A percentile compares a stretch with the other conserved stretches of the same genome.
Evolutionary conservation across 2,329 filamentous ascomycete species (phyloP).

Genomic region (Pseudopyrenochaeta lycopersici): DNA sequence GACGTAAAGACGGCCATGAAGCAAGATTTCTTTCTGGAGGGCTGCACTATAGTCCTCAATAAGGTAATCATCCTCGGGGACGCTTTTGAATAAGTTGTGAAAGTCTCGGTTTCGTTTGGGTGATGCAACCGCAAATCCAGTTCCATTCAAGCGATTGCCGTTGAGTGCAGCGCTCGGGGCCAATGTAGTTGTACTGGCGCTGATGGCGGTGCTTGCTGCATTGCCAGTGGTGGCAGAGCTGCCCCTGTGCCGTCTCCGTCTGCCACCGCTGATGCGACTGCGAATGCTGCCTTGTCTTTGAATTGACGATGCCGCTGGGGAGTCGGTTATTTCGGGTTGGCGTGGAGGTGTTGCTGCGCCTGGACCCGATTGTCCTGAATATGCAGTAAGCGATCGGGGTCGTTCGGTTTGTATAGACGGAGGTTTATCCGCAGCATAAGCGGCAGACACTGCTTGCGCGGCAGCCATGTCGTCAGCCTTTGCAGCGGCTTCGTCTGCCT

Average conservation of each 20-base stretch:
- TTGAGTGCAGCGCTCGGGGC: conserved; percentile 68
- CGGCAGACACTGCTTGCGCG: conserved; percentile 67
- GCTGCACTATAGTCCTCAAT: conserved; percentile 99
- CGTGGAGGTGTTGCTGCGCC: conserved; percentile 63
- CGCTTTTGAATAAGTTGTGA: conserved; percentile 91
- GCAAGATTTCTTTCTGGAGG: conserved; percentile 91
- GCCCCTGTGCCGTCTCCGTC: conserved; percentile 76
- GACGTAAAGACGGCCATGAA: conserved; percentile 92
- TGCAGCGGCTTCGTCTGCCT: conserved; percentile 63
- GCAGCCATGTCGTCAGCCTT: conserved; percentile 67
- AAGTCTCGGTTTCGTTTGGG: conserved; percentile 97
- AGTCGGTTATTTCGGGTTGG: conserved; percentile 71
- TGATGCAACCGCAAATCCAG: conserved; percentile 94
- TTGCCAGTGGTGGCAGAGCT: conserved; percentile 74
- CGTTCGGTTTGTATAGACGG: conserved; percentile 42
- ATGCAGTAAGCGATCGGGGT: conserved; percentile 51
- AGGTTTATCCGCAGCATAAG: conserved; percentile 61
- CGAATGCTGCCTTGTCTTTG: conserved; percentile 63
- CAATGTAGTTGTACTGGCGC: conserved; percentile 74
- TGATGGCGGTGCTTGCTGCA: conserved; percentile 76
- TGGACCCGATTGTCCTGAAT: conserved; percentile 40
- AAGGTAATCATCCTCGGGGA: conserved; percentile 96
- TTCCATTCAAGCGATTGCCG: conserved; percentile 84
- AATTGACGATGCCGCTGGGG: conserved; percentile 59
- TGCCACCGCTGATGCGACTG: conserved; percentile 61